A percentile compares a stretch with the other conserved stretches of the same genome.
Evolutionary conservation across 2,329 filamentous ascomycete species (phyloP).

Genomic region (Diaporthe amygdali): DNA sequence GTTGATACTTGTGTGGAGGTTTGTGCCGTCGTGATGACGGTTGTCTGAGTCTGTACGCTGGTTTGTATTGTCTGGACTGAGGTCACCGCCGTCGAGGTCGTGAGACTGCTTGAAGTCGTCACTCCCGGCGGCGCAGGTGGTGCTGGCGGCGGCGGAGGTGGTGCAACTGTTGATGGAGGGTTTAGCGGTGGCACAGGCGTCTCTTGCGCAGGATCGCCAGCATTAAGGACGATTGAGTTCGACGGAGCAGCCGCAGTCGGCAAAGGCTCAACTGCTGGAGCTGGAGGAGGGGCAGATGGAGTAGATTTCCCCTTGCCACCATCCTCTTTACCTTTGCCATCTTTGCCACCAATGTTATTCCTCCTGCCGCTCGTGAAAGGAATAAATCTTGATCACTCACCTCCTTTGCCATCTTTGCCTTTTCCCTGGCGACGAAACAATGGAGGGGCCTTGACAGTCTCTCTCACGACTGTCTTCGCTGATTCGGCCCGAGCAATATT

Average conservation of each 20-base stretch:
- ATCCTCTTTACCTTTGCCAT: neutral
- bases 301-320: neutral
- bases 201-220: neutral
- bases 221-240: constrained; percentile 1
- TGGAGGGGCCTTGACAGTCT: neutral
- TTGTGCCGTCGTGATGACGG: neutral
- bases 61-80: constrained; percentile 3
- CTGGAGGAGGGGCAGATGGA: neutral
- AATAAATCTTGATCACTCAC: constrained; percentile 7
- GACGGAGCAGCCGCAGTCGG: neutral
- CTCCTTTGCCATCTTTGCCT: constrained; percentile 2
- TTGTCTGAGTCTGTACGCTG: constrained; percentile 1
- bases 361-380: neutral
- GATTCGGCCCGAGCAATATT: neutral
- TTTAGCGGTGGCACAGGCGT: constrained; percentile 11
- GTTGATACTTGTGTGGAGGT: neutral
- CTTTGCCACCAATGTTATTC: constrained; percentile 7
- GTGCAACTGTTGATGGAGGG: constrained; percentile 5
- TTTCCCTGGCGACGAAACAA: constrained; percentile 4
- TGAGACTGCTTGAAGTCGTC: neutral
- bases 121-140: neutral
- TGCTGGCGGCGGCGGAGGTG: neutral
- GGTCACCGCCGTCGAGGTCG: constrained; percentile 1
- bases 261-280: neutral
- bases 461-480: neutral